Evolutionary conservation across 2,329 filamentous ascomycete genomes (phyloP), one percentile per base, ranked within the genome.

Genomic region (Hirsutella thompsonii): DNA sequence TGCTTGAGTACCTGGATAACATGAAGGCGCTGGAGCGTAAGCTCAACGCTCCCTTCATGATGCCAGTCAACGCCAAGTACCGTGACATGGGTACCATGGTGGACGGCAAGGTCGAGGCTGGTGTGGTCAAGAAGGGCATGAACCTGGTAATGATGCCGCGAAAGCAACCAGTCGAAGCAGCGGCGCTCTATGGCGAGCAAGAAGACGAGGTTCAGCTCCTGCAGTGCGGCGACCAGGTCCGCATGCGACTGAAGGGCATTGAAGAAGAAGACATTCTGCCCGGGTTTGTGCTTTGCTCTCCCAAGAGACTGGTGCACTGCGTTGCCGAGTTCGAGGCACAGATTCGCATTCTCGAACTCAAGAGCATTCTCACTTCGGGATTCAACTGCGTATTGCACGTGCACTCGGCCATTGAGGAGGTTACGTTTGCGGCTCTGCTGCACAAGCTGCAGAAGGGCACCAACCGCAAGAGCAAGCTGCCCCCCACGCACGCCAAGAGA

Each of bases 301-400:
- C 87, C 16, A 94, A 93, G 70, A 81, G 92, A 51, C 76, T 92
- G 26, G 92, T 96, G 19, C 87, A 98, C 68, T 90, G 81, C 55
- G 93, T 98, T 30, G 67, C 73, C 39, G 70, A 81, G 38, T 98
- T 98, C 52, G 93, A 98, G 66, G 93, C 92, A 3, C 93, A 98
- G 67, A 94, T 98, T 56, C 81, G 87, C 44, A 88, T 98, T 48
- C 70, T 98, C 39, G 92, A 98, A 49, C 71, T 98, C 48, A 95
- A 94, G 76, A 88, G 71, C 54, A 98, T 98, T 56, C 72, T 98
- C 32, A 85, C 83, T 8, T 87, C 90, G 18, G 92, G 92, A 40
- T 98, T 94, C 70, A 95, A 95, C 69, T 98, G 92, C 57, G 93
- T 98, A 33, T 70, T 98, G 51, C 92, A 98, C 67, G 86, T 98